phyloP scores from a whole-genome alignment of 176 grass and related monocot species.

The Dendrocalamus sinicus region DNA sequence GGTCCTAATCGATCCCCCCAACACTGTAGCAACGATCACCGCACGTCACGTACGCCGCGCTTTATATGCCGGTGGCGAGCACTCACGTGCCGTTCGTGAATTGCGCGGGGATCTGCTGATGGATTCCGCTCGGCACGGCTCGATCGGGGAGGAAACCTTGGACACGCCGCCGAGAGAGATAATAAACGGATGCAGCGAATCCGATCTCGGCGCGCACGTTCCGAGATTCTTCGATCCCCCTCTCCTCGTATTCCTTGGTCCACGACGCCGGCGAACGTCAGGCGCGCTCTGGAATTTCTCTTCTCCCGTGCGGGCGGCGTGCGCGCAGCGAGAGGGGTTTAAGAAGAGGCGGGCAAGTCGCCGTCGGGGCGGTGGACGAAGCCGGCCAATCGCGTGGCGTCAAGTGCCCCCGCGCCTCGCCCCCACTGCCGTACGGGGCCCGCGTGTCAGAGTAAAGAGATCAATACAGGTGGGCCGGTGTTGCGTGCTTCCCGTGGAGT shows the following conservation, averaged over 20 bases:
- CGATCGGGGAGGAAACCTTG: neutral
- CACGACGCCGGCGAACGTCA: conserved; percentile 27
- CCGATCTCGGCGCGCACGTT: conserved; percentile 16
- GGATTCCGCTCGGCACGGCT: neutral
- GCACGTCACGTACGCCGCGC: too few relatives aligned
- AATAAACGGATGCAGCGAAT: neutral
- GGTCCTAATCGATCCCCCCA: too few relatives aligned
- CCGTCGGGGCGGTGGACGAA: conserved; percentile 36
- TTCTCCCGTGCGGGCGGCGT: neutral
- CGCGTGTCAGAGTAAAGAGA: neutral
- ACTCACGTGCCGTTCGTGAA: conserved; percentile 15
- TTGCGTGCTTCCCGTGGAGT: neutral
- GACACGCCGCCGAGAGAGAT: neutral
- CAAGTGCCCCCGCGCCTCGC: neutral
- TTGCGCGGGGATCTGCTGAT: neutral
- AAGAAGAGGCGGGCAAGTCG: conserved; percentile 24
- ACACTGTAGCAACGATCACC: neutral
- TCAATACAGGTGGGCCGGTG: neutral
- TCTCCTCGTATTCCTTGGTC: conserved; percentile 33
- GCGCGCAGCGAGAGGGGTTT: conserved; percentile 15
- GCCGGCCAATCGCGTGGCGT: conserved; percentile 19
- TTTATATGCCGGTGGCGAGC: neutral
- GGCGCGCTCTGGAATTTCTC: neutral
- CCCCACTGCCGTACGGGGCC: neutral
- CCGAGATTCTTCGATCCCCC: conserved; percentile 16